These are phyloP conservation scores for Piedraia hortae DNA, from an alignment of 2,329 filamentous ascomycete genomes.

Conservation along the genomic window DNA sequence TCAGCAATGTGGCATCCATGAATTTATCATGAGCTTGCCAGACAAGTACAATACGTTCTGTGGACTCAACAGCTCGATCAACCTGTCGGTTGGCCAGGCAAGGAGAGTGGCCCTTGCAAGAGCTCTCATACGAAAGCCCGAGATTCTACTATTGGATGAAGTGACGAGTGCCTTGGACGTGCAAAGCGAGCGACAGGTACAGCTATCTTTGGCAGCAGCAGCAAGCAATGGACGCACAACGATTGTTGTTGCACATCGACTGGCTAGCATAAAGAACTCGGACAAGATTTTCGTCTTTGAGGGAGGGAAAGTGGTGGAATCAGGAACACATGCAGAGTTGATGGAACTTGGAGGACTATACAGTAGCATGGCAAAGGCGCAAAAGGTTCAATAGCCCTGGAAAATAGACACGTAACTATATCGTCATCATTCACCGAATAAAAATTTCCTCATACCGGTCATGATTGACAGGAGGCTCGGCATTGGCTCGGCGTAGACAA, in stretches of 20 bases:
- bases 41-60: slow-evolving; percentile 21
- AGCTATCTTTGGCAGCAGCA: slow-evolving; percentile 15
- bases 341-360: slow-evolving; percentile 21
- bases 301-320: slow-evolving; percentile 31
- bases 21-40: slow-evolving; percentile 20
- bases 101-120: slow-evolving; percentile 20
- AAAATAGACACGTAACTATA: background rate
- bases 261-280: slow-evolving; percentile 52
- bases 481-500: too few species aligned
- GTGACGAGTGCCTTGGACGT: slow-evolving; percentile 21
- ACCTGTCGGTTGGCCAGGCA: slow-evolving; percentile 19
- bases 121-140: slow-evolving; percentile 19
- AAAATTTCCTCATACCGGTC: too few species aligned
- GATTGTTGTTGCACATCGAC: slow-evolving; percentile 48
- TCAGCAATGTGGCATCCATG: slow-evolving; percentile 18
- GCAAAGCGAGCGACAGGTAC: slow-evolving; percentile 18
- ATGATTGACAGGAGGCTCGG: too few species aligned
- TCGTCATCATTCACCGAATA: too few species aligned
- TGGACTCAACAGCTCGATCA: slow-evolving; percentile 14
- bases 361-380: slow-evolving; percentile 13
- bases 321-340: slow-evolving; percentile 33
- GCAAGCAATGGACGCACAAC: slow-evolving; percentile 26
- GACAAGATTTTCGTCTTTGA: slow-evolving; percentile 60
- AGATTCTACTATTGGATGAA: slow-evolving; percentile 21
- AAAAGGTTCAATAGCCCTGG: slow-evolving; percentile 4